Base-by-base conservation (phyloP, 1,284 basidiomycete genomes). In the Ceratorhiza oryzae-sativae region DNA sequence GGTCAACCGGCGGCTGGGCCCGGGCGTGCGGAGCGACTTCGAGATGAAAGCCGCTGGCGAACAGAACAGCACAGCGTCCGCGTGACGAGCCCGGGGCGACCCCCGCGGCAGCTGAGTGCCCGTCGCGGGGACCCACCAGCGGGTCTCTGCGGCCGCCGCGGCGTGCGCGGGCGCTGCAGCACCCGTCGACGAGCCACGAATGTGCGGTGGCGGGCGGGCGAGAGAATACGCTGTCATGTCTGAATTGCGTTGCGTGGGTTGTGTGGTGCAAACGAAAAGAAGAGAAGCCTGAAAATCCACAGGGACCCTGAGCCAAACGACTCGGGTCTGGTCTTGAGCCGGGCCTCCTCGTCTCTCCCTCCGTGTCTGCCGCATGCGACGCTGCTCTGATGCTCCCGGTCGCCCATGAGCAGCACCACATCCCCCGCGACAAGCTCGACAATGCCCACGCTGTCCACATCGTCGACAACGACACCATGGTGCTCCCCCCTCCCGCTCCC, bases 381-480 rank as follows among this genome's bases (percentile, higher is more conserved):
- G 39, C 39, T 65, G 49, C 71, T 59, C 9, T 39, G 27, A 56
- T 65, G 49, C 71, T 67, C 23, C 27, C 56, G 45, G 34, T 72
- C 36, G 32, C 53, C 61, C 71, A 72, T 67, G 65, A 59, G 62
- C 51, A 45, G 49, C 61, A 1, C 36, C 49, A 53, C 65, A 60
- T 56, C 42, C 62, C 56, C 55, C 30, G 30, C 53, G 36, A 56
- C 10, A 27, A 30, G 30, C 27, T 10, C 53, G 39, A 67, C 46
- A 27, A 36, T 27, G 30, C 46, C 56, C 23, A 34, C 55, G 12
- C 20, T 23, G 48, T 62, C 62, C 41, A 51, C 45, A 67, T 72
- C 55, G 71, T 65, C 53, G 53, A 55, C 46, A 45, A 65, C 71
- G 71, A 72, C 63, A 39, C 36, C 5, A 65, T 67, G 61, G 62